Evolutionary conservation across 257 asterid species (phyloP).

Genomic region (Primulina tabacum): DNA sequence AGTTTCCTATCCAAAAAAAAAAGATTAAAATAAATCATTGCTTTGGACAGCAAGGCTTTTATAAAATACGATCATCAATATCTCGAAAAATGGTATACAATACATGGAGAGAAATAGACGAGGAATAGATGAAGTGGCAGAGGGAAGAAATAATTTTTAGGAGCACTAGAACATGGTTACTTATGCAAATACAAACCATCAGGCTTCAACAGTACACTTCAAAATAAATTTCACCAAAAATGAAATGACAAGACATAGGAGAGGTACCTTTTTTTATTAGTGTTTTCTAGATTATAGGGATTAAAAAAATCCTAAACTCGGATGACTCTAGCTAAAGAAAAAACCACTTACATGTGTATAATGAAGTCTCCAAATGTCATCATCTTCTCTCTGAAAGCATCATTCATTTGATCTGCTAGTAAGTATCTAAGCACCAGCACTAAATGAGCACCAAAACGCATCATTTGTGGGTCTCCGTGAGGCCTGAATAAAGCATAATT

Average conservation of each 20-base stretch:
- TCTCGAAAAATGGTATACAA: too few relatives aligned
- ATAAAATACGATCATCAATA: too few relatives aligned
- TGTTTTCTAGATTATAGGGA: constrained; percentile 8
- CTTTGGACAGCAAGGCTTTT: too few relatives aligned
- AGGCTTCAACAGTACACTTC: constrained; percentile 9
- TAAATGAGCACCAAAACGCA: constrained; percentile 98
- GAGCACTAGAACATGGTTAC: neutral
- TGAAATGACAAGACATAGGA: neutral
- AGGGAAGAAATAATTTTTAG: neutral
- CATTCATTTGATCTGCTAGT: constrained; percentile 77
- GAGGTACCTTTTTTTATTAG: neutral
- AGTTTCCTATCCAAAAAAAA: too few relatives aligned
- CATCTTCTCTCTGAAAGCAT: constrained; percentile 76
- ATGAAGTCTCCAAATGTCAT: constrained; percentile 89
- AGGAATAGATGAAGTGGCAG: neutral
- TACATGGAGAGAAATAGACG: neutral
- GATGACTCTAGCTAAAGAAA: constrained; percentile 17
- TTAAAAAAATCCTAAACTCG: constrained; percentile 18
- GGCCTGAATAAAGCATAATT: constrained; percentile 58
- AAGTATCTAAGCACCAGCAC: constrained; percentile 88
- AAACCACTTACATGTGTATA: constrained; percentile 75
- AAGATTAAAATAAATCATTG: neutral
- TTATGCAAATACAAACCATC: neutral
- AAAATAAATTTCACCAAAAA: neutral
- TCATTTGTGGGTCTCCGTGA: constrained; percentile 99